phyloP scores from a whole-genome alignment of 805 yeast species.

The Scheffersomyces spartinae region DNA sequence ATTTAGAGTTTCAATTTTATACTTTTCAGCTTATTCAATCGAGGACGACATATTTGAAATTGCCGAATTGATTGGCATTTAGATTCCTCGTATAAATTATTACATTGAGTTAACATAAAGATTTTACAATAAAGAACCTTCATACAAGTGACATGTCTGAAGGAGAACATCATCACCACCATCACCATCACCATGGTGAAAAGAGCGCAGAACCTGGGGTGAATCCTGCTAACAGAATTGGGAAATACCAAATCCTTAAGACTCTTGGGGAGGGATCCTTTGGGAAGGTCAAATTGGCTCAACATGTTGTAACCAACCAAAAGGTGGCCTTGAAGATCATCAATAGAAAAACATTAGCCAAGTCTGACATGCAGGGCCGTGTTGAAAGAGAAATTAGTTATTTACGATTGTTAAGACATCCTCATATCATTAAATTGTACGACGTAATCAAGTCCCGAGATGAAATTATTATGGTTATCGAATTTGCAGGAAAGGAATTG shows the following conservation, averaged over 20 bases:
- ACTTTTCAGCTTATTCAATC: no score
- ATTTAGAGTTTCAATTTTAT: no score
- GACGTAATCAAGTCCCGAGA: slow-evolving; percentile 93
- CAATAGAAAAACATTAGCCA: slow-evolving; percentile 83
- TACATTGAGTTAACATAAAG: no score
- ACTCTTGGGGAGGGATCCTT: slow-evolving; percentile 95
- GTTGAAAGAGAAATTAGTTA: slow-evolving; percentile 91
- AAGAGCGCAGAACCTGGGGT: slow-evolving; percentile 12
- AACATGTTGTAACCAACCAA: slow-evolving; percentile 83
- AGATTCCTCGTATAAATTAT: no score
- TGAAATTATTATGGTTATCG: slow-evolving; percentile 95
- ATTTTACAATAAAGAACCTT: no score
- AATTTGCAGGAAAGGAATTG: slow-evolving; percentile 91
- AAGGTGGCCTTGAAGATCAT: slow-evolving; percentile 88
- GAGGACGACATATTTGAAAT: no score
- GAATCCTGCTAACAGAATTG: slow-evolving; percentile 46
- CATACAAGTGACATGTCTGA: no score
- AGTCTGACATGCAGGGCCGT: slow-evolving; percentile 94
- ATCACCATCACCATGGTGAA: slow-evolving; percentile 3
- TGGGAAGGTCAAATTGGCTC: slow-evolving; percentile 89
- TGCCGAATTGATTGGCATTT: no score
- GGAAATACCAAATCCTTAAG: slow-evolving; percentile 85
- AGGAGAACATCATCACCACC: background rate
- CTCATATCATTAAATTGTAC: slow-evolving; percentile 89
- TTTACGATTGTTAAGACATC: slow-evolving; percentile 79